A percentile compares a stretch with the other conserved stretches of the same genome.
Evolutionary conservation across 148 eudicot genomes (phyloP).

Genomic region (Vaccinium darrowii): DNA sequence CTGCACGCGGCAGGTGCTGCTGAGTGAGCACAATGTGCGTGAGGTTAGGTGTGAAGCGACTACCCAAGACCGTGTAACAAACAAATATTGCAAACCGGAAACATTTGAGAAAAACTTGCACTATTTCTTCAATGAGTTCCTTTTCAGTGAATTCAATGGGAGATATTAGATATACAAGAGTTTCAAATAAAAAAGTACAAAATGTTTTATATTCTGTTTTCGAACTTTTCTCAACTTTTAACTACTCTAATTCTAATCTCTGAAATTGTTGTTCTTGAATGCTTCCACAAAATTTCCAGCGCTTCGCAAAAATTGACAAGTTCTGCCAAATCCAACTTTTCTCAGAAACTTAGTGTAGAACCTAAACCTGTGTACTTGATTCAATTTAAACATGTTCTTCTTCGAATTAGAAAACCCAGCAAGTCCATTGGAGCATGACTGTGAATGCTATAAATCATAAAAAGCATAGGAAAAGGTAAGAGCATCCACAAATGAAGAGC

Average conservation of each 20-base stretch:
- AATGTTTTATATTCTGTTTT: background rate
- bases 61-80: too few relatives aligned
- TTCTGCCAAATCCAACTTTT: background rate
- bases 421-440: background rate
- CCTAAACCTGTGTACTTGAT: background rate
- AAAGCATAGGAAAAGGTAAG: background rate
- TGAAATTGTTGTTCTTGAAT: background rate
- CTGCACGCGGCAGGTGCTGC: too few relatives aligned
- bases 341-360: too few relatives aligned
- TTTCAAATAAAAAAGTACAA: background rate
- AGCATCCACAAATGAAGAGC: too few relatives aligned
- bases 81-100: background rate
- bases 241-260: background rate
- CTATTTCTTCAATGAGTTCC: background rate
- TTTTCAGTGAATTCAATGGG: background rate
- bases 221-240: background rate
- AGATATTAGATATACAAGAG: background rate
- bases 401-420: background rate
- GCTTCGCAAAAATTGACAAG: background rate
- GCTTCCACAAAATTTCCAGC: background rate
- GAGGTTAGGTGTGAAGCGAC: too few relatives aligned
- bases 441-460: background rate
- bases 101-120: background rate
- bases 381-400: background rate
- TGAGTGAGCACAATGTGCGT: too few relatives aligned